Base-by-base conservation (phyloP, 352 stramenopile species). In the Phytophthora palmivora region DNA sequence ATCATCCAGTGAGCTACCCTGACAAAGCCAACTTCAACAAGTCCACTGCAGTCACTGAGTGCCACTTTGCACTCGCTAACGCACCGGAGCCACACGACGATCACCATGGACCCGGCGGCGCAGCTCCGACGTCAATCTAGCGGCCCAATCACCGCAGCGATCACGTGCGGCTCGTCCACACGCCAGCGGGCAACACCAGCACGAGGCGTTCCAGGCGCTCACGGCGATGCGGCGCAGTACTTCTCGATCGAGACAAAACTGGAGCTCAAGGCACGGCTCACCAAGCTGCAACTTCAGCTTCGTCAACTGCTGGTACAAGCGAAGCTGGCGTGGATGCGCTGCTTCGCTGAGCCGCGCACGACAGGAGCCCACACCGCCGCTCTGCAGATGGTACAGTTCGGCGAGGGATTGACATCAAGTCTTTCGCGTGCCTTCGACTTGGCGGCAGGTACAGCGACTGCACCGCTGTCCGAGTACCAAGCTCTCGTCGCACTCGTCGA, bases 251-350 rank as follows among this genome's bases (percentile, higher is more conserved):
- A 91, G 65, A 88, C 76, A 44, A 73, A 79, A 1, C 46, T 84
- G 14, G 70, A 84, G 38, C 71, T 88, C 38, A 79, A 81, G 44
- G 54, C 82, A 28, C 67, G 68, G 5, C 67, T 91, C 4, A 42
- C 37, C 4, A 63, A 48, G 11, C 60, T 88, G 26, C 80, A 89
- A 39, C 34, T 51, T 6, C 53, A 76, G 30, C 70, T 90, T 9
- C 49, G 56, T 7, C 55, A 59, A 10, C 57, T 87, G 36, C 59
- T 92, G 3, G 54, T 89, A n/a, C 72, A 76, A 32, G 58, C 63
- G 22, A 87, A 89, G 41, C 53, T 90, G 33, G 78, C 77, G 21
- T 90, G 80, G 78, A 87, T 89, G 80, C 71, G 75, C 48, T 89
- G 80, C 58, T 86, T 63, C 38, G 32, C 49, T 22, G 52, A 70